Evolutionary conservation across 148 eudicot species (phyloP).

Genomic region (Beta vulgaris): DNA sequence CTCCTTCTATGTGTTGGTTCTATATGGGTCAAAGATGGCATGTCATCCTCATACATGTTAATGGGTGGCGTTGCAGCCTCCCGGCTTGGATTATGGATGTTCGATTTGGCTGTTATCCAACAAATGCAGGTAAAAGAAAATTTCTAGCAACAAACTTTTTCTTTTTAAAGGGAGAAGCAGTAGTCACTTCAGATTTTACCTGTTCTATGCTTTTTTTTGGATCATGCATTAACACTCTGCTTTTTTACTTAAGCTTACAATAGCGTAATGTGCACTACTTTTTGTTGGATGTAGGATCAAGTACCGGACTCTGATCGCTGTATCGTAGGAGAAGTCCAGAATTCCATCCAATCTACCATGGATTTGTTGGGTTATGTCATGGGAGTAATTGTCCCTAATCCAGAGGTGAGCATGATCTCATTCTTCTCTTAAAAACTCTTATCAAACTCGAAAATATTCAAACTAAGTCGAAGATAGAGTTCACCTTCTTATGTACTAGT

Average conservation of each 20-base stretch:
- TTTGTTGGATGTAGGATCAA: conserved; percentile 52
- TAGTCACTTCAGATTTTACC: background rate
- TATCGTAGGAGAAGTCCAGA: conserved; percentile 89
- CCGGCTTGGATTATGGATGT: conserved; percentile 96
- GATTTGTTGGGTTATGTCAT: conserved; percentile 76
- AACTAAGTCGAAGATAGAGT: background rate
- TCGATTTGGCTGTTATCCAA: conserved; percentile 87
- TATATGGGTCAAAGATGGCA: conserved; percentile 45
- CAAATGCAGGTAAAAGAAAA: conserved; percentile 75
- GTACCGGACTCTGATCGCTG: conserved; percentile 78
- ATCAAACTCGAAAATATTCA: background rate
- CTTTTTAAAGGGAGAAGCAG: background rate
- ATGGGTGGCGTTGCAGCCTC: conserved; percentile 90
- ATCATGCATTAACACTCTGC: background rate
- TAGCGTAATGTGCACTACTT: background rate
- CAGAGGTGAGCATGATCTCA: conserved; percentile 46
- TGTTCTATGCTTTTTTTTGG: background rate
- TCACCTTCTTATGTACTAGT: background rate
- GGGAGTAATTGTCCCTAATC: conserved; percentile 79
- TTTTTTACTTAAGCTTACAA: background rate
- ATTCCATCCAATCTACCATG: conserved; percentile 78
- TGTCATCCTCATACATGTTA: conserved; percentile 56
- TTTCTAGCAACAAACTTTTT: background rate
- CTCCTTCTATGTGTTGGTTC: conserved; percentile 79
- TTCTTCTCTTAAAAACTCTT: background rate